Base-by-base conservation (phyloP, 163 green algal species). In the Chloromonas sp. region DNA sequence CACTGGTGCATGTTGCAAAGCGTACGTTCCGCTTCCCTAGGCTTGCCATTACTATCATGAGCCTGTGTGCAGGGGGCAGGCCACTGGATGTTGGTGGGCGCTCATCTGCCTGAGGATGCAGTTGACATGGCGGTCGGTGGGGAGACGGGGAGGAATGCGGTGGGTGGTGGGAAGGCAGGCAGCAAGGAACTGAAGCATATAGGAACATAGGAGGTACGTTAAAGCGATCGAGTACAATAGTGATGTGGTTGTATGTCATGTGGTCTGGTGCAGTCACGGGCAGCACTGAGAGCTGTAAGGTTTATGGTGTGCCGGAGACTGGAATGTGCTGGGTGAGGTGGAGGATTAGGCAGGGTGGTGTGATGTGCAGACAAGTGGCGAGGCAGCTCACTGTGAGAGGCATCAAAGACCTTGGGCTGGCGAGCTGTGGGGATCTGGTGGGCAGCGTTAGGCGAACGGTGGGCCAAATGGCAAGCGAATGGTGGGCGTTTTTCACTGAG, bases 61-160 rank as follows among this genome's bases (percentile, higher is more conserved):
- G 36, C 36, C 36, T 36, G 36, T 36, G 36, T 36, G 36, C 36
- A 36, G 36, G 86, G 83, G 14, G 79, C 84, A 66, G 83, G 83
- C 11, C 66, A 61, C n/a, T 85, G 83, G 60, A 78, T 85, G 62
- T 61, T 84, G 70, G 82, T 70, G 5, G 82, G 86, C 0, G 74
- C 82, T n/a, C 15, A 58, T 1, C 70, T 82, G 0, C 58, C 85
- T 57, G 83, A 86, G 5, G 62, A 82, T 2, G 83, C 86, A 3
- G 8, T 82, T 5, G 83, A 87, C 8, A 85, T 89, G 83, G 86
- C 60, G 0, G 70, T 70, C 36, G 61, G 70, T 13, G 82, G 82
- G 58, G 71, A 61, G 1, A 3, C 61, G 5, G 82, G 82, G 13
- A 57, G 82, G 70, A 14, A 13, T n/a, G 61, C n/a, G 62, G 71